Conservation (phyloP, 345 rosid genomes). For the Camelina laxa region DNA sequence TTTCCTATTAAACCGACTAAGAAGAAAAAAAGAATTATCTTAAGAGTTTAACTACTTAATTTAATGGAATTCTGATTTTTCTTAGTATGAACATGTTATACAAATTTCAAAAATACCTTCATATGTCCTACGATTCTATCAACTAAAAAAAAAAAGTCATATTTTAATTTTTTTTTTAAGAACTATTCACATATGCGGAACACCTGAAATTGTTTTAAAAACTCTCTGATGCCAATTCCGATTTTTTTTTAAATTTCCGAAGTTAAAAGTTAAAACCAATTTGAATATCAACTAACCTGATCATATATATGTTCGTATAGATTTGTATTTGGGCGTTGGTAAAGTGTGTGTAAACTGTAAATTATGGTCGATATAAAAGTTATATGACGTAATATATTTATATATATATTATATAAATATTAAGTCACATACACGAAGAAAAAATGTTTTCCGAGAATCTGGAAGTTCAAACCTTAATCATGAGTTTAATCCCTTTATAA, state of each 20-base stretch:
- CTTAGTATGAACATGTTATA: background rate
- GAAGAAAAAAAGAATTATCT: background rate
- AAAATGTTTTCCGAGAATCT: background rate
- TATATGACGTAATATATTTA: background rate
- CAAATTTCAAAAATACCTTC: background rate
- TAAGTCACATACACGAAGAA: background rate
- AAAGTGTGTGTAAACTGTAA: background rate
- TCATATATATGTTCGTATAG: background rate
- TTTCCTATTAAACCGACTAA: background rate
- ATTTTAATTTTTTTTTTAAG: no score
- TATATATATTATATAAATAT: background rate
- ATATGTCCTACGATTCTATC: background rate
- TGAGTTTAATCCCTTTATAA: constrained; percentile 20
- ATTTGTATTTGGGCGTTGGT: background rate
- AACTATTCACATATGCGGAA: background rate
- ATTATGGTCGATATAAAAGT: background rate
- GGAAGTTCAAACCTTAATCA: constrained; percentile 12
- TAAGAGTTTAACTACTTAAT: no score
- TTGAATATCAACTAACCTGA: background rate
- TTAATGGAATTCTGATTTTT: background rate
- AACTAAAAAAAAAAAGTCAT: background rate
- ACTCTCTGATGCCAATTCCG: background rate
- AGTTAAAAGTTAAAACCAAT: background rate
- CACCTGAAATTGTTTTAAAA: background rate
- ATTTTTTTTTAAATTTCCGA: background rate